Conservation (phyloP, 2,329 filamentous ascomycete genomes). For the Periconia sp. region DNA sequence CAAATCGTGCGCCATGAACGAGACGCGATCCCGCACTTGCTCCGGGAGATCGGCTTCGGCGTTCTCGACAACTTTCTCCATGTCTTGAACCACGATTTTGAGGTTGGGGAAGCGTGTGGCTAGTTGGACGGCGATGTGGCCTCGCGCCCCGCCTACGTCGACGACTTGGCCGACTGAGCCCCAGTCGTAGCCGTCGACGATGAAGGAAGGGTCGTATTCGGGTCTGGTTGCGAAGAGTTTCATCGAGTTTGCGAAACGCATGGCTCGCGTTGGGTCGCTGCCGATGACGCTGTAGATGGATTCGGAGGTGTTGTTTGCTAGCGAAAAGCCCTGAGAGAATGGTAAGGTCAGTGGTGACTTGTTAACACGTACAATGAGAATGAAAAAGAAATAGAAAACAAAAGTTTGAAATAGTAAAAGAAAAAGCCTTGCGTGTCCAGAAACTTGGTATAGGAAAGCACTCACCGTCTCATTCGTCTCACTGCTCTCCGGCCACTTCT, state of each 20-base stretch:
- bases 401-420: too few relatives aligned
- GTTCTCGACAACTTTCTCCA: not conserved
- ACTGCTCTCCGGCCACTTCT: slow-evolving; percentile 12
- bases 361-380: too few relatives aligned
- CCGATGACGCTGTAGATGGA: not conserved
- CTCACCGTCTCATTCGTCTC: slow-evolving; percentile 13
- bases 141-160: not conserved
- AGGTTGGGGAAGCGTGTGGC: not conserved
- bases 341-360: slow-evolving; percentile 4
- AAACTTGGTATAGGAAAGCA: not conserved
- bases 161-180: not conserved
- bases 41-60: not conserved
- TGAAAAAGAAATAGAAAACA: too few relatives aligned
- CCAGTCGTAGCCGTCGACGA: slow-evolving; percentile 1
- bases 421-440: too few relatives aligned
- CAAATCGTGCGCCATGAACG: not conserved
- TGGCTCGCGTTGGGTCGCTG: not conserved
- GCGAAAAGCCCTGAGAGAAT: slow-evolving; percentile 10
- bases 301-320: slow-evolving; percentile 4
- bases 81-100: not conserved
- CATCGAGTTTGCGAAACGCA: slow-evolving; percentile 1
- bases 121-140: not conserved
- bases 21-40: not conserved
- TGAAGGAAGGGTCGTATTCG: not conserved
- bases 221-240: not conserved